Evolutionary conservation across 192 early-diverging fungal species (phyloP).

Genomic region (Entomortierella chlamydospora): DNA sequence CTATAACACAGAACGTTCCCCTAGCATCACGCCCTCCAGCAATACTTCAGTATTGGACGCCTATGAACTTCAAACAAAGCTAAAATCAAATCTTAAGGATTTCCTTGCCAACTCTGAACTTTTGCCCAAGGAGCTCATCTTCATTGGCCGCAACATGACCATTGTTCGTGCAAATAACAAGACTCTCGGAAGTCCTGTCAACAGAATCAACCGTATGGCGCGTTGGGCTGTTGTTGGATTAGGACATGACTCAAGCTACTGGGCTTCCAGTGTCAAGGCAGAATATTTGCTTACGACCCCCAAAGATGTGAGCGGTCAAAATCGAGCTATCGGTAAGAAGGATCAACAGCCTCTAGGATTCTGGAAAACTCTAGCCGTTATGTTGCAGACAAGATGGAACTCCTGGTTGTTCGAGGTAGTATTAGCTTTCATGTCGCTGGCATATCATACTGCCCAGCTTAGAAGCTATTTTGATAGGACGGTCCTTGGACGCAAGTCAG

Average conservation of each 20-base stretch:
- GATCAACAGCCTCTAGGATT: conserved; percentile 2
- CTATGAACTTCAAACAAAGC: conserved; percentile 79
- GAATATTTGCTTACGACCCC: not conserved
- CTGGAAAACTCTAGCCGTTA: conserved; percentile 25
- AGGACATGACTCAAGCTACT: conserved; percentile 54
- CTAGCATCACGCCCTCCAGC: conserved; percentile 54
- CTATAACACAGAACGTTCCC: conserved; percentile 64
- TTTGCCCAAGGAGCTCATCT: conserved; percentile 91
- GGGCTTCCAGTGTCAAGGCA: conserved; percentile 19
- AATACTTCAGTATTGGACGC: conserved; percentile 63
- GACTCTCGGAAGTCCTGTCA: conserved; percentile 84
- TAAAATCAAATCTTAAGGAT: conserved; percentile 77
- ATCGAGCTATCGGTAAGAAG: not conserved
- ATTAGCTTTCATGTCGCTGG: conserved; percentile 67
- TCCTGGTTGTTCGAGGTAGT: conserved; percentile 68
- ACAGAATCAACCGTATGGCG: conserved; percentile 89
- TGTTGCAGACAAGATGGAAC: conserved; percentile 46
- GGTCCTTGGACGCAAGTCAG: conserved; percentile 37
- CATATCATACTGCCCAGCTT: conserved; percentile 65
- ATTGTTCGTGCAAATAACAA: conserved; percentile 89
- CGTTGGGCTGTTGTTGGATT: conserved; percentile 77
- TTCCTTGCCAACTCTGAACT: conserved; percentile 77
- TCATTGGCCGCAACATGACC: conserved; percentile 90
- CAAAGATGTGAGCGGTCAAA: not conserved
- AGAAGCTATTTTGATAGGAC: conserved; percentile 55